phyloP scores from a whole-genome alignment of 2,329 filamentous ascomycete species.

The Neocatenulostroma microsporum region DNA sequence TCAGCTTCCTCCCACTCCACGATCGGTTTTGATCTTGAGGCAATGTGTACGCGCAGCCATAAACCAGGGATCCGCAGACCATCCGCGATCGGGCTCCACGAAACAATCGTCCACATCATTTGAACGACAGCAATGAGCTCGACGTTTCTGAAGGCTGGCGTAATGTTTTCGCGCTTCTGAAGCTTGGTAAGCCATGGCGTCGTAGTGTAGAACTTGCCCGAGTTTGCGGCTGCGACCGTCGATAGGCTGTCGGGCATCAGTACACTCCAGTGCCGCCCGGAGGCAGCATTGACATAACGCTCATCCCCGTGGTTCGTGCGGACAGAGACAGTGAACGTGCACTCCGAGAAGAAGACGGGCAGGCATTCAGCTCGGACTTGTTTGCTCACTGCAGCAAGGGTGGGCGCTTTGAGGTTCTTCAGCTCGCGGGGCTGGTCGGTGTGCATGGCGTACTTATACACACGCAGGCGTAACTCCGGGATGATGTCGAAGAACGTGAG shows the following conservation, averaged over 20 bases:
- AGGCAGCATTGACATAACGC: neutral
- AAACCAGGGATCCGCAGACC: neutral
- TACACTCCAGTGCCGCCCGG: too few species aligned
- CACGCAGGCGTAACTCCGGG: neutral
- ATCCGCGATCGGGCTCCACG: neutral
- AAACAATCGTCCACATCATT: neutral
- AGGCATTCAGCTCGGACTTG: neutral
- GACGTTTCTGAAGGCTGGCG: neutral
- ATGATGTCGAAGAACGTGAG: constrained; percentile 3
- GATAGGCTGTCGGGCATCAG: too few species aligned
- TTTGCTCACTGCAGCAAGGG: constrained; percentile 1
- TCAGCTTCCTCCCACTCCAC: neutral
- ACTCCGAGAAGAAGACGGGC: constrained; percentile 3
- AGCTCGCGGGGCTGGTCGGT: neutral
- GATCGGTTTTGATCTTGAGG: neutral
- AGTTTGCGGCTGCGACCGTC: too few species aligned
- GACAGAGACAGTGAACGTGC: neutral
- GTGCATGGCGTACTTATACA: constrained; percentile 1
- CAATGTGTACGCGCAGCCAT: neutral
- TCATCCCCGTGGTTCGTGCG: neutral
- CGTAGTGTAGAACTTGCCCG: neutral
- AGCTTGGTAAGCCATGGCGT: neutral
- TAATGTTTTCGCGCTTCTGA: neutral
- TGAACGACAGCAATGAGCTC: neutral
- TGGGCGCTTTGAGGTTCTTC: neutral